phyloP scores from a whole-genome alignment of 169 alveolate species.

The Plasmodium coatneyi region DNA sequence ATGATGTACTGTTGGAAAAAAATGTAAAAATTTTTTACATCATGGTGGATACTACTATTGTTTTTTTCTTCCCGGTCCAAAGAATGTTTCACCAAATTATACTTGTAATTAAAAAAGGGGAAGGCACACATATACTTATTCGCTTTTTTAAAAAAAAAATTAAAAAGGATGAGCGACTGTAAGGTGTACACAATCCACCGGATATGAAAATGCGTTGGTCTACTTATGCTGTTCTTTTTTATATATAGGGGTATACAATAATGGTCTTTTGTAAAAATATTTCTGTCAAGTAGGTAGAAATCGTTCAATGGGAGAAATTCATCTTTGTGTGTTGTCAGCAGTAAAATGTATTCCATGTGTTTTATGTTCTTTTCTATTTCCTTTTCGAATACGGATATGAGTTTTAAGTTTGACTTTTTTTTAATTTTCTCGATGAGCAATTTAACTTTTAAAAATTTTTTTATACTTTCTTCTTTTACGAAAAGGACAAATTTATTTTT shows the following conservation, averaged over 20 bases:
- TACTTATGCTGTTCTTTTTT: slow-evolving; percentile 48
- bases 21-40: slow-evolving; percentile 17
- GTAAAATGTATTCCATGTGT: slow-evolving; percentile 62
- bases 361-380: slow-evolving; percentile 64
- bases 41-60: background rate
- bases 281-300: slow-evolving; percentile 61
- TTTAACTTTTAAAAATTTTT: slow-evolving; percentile 59
- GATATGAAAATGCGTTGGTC: slow-evolving; percentile 52
- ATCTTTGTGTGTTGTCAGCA: slow-evolving; percentile 55
- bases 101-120: slow-evolving; percentile 73
- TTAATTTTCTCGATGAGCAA: slow-evolving; percentile 42
- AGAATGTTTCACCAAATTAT: slow-evolving; percentile 19
- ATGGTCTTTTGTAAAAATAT: slow-evolving; percentile 27
- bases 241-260: slow-evolving; percentile 72
- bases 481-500: slow-evolving; percentile 34
- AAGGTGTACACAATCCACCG: slow-evolving; percentile 69
- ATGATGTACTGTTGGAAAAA: slow-evolving; percentile 62
- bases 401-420: slow-evolving; percentile 54
- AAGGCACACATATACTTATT: slow-evolving; percentile 71
- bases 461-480: slow-evolving; percentile 67
- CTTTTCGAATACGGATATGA: slow-evolving; percentile 45
- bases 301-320: slow-evolving; percentile 62
- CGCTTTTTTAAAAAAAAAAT: slow-evolving; percentile 60
- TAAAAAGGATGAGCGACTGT: slow-evolving; percentile 54
- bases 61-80: background rate